Base-by-base conservation (phyloP, 2,329 filamentous ascomycete genomes). In the Calonectria pteridis region DNA sequence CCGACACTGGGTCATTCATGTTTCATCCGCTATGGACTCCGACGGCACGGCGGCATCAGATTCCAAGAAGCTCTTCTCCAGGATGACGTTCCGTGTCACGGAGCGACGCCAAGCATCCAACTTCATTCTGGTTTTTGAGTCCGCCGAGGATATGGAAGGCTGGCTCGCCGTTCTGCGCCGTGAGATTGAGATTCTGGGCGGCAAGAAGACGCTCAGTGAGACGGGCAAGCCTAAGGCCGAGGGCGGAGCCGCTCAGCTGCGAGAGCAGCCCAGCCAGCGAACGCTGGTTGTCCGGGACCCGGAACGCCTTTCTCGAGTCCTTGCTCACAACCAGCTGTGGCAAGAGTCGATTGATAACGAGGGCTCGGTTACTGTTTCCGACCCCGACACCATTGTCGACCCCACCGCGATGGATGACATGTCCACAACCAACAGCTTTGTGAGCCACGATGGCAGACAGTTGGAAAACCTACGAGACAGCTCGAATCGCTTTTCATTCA, bases 1-100 rank as follows among this genome's bases (percentile, higher is more conserved):
- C 7, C 91, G 91, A 73, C 94, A 95, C 79, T 96, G 94, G 91
- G 94, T 96, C 7, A 83, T 96, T 18, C 94, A 95, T 77, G 91
- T 96, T 28, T 93, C 92, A 3, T 93, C 94, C 43, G 86, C 88
- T 11, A 91, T 92, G 71, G 91, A 92, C 64, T 84, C 89, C 3
- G 90, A 93, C 40, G 90, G 90, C 33, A 85, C 83, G 1, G 81
- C 88, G 18, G 79, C 86, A 4, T 78, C 86, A 3, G 89, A 91
- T 46, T 86, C 90, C 4, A 89, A 90, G 64, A 94, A 93, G 1
- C 83, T 95, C 4, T 87, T 95, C 37, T 91, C 93, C 1, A 90
- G 92, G 68, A 85, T 95, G 64, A 89, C 91, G 2, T 89, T 94
- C 50, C 89, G 91, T 50, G 74, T 78, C 14, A 50, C 80, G 6